Evolutionary conservation across 352 stramenopile genomes (phyloP), one percentile per base, ranked within the genome.

Genomic region (Pythium phragmitis): DNA sequence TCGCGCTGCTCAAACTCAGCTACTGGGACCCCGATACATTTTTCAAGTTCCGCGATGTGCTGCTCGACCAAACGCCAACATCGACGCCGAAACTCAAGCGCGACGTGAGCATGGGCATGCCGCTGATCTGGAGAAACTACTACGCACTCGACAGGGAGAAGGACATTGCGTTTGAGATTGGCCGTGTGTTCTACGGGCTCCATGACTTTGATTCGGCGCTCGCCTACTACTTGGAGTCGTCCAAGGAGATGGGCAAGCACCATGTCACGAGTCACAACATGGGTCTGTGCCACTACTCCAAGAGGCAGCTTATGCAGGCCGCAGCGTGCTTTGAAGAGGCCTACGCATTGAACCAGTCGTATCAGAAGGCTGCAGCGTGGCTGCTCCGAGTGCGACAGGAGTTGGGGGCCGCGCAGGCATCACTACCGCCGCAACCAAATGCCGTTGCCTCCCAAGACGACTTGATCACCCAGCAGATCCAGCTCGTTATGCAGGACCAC

Each of bases 251-350:
- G 75, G 95, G 95, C 47, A 94, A 97, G 56, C 95, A 98, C 71
- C 91, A 98, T 67, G 90, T 98, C 34, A 98, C 94, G 34, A 98
- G 85, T 67, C 94, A 98, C 75, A 98, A 98, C 73, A 97, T 98
- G 85, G 95, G 93, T 9, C 75, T 98, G 3, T 98, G 93, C 63
- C 87, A 97, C 75, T 98, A 97, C 80, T 96, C 83, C 68, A 92
- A 91, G 62, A 80, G 85, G 37, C 80, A 92, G 52, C 70, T 94
- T 11, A 57, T 74, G 39, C 49, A 90, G 4, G 84, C 86, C 16
- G 70, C 72, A 4, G 76, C 75, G 23, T 91, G 79, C 63, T 93
- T 94, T 54, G 74, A 86, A 66, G 86, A 91, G 19, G 83, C 83
- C 7, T 91, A 79, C 30, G 49, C 63, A 12, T 65, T 92, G 12